Percentiles rank a stretch among this genome's conserved stretches.
Evolutionary conservation across 75 land plant genomes (phyloP).

Genomic region (Cunninghamia lanceolata): DNA sequence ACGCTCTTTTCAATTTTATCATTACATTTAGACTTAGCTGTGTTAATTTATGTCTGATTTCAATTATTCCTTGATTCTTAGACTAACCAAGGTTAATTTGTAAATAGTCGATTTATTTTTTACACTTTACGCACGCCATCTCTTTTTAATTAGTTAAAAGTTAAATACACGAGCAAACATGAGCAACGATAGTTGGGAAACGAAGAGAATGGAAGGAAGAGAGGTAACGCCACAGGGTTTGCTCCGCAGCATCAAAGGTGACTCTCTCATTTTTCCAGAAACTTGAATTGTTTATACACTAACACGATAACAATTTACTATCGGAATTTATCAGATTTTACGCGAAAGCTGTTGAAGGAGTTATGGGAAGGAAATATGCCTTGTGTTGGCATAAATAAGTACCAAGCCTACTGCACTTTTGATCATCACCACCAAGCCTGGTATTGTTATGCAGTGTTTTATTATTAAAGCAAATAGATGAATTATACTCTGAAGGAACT

Average conservation of each 20-base stretch:
- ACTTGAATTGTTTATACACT: no score
- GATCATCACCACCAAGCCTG: conserved; percentile 43
- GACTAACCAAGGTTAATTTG: no score
- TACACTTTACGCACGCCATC: no score
- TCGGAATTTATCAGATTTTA: conserved; percentile 31
- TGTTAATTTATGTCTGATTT: no score
- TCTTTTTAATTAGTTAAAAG: no score
- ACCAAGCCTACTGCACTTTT: conserved; percentile 42
- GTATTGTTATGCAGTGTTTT: conserved; percentile 15
- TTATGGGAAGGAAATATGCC: conserved; percentile 31
- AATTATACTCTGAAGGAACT: no score
- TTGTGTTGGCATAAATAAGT: conserved; percentile 41
- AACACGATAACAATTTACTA: no score
- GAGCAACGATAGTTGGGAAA: background rate
- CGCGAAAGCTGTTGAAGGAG: conserved; percentile 40
- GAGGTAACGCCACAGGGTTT: background rate
- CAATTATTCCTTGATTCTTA: no score
- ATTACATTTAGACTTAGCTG: no score
- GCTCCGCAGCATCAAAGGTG: background rate
- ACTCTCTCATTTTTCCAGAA: background rate
- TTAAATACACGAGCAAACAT: background rate
- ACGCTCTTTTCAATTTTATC: no score
- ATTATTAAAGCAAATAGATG: no score
- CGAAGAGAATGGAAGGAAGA: background rate
- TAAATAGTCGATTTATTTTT: no score